A percentile compares a stretch with the other conserved stretches of the same genome.
These are phyloP conservation scores for Aspergillus kassunensis DNA, from an alignment of 495 filamentous ascomycete species.

Conservation along the genomic window DNA sequence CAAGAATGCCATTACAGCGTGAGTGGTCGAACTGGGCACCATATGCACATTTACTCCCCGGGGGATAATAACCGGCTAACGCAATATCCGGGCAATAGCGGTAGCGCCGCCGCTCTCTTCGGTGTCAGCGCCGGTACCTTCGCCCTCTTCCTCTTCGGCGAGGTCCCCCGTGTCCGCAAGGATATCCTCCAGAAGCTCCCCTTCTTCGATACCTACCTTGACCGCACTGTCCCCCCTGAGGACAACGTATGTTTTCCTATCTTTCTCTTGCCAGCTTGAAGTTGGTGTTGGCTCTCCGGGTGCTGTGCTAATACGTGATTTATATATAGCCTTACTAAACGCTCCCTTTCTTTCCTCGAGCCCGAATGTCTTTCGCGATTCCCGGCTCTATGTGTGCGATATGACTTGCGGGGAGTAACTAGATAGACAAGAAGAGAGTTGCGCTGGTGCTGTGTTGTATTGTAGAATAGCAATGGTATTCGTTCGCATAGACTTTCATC, in stretches of 20 bases:
- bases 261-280: neutral
- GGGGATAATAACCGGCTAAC: conserved; percentile 6
- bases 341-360: conserved; percentile 10
- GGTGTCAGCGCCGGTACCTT: conserved; percentile 58
- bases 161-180: conserved; percentile 61
- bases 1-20: conserved; percentile 45
- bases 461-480: conserved; percentile 35
- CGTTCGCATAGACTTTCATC: conserved; percentile 34
- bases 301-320: no score
- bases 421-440: conserved; percentile 5
- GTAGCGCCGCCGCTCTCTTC: conserved; percentile 51
- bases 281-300: no score
- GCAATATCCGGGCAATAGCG: conserved; percentile 37
- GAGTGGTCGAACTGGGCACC: no score
- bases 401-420: neutral
- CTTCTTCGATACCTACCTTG: conserved; percentile 54
- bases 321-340: conserved; percentile 42
- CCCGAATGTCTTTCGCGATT: conserved; percentile 6
- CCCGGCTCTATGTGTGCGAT: conserved; percentile 5
- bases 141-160: conserved; percentile 68
- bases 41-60: no score
- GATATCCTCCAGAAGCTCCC: conserved; percentile 65
- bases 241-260: conserved; percentile 49
- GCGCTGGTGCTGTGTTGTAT: conserved; percentile 18
- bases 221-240: conserved; percentile 56